These are phyloP conservation scores for Linderina pennispora DNA, from an alignment of 192 early-diverging fungal genomes.

Conservation along the genomic window DNA sequence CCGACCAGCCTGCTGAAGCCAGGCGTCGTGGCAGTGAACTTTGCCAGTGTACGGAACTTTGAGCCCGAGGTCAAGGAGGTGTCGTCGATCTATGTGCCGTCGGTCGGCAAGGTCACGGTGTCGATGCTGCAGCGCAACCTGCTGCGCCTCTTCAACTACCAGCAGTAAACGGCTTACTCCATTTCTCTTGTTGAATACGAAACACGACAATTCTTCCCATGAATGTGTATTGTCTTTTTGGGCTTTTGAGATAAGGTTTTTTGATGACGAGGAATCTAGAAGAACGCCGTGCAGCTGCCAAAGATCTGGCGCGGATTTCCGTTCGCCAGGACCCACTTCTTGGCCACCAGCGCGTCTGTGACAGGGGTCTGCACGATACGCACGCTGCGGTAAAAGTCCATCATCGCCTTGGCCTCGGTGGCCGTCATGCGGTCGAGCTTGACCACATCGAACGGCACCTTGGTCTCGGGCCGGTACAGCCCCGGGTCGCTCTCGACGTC, in stretches of 20 bases:
- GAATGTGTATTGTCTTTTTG: constrained; percentile 1
- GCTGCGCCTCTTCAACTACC: constrained; percentile 77
- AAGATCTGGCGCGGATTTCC: constrained; percentile 45
- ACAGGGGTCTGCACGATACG: constrained; percentile 17
- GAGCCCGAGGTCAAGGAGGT: constrained; percentile 88
- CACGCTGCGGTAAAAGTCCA: constrained; percentile 30
- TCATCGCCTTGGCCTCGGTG: constrained; percentile 29
- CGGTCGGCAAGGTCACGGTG: constrained; percentile 97
- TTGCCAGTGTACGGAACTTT: constrained; percentile 95
- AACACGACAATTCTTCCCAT: too few relatives aligned
- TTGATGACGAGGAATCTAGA: too few relatives aligned
- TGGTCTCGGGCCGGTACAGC: background rate
- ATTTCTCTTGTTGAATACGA: too few relatives aligned
- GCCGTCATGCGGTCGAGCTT: constrained; percentile 20
- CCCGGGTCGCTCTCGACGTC: constrained; percentile 13
- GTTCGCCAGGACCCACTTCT: constrained; percentile 32
- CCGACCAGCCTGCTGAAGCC: constrained; percentile 82
- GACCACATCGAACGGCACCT: constrained; percentile 17
- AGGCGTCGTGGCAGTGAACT: constrained; percentile 97
- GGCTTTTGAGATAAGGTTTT: too few relatives aligned
- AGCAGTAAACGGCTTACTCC: constrained; percentile 34
- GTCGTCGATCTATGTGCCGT: constrained; percentile 92
- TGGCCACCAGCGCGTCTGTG: constrained; percentile 27
- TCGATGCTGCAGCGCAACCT: constrained; percentile 98
- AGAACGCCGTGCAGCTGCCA: constrained; percentile 30